Evolutionary conservation across 2,329 filamentous ascomycete species (phyloP).

Genomic region (Cladophialophora psammophila): DNA sequence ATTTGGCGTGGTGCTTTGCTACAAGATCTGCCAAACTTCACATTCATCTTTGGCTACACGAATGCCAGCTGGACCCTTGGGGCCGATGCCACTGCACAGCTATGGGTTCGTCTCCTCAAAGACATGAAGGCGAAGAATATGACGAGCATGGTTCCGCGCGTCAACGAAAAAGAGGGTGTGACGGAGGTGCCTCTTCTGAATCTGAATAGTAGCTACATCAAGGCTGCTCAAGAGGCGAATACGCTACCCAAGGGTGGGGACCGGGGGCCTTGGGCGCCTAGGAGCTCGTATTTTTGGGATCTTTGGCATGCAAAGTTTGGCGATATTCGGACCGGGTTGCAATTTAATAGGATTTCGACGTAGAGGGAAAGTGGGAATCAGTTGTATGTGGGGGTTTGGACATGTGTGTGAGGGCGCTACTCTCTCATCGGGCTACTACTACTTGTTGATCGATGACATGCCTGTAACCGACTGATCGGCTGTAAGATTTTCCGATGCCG

Average conservation of each 20-base stretch:
- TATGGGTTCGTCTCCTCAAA: slow-evolving; percentile 49
- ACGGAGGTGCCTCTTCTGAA: slow-evolving; percentile 44
- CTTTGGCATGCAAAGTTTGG: slow-evolving; percentile 50
- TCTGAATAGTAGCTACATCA: slow-evolving; percentile 52
- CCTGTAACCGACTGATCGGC: not conserved
- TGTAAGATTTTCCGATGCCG: slow-evolving; percentile 6
- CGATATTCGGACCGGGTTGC: slow-evolving; percentile 33
- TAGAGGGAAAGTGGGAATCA: slow-evolving; percentile 8
- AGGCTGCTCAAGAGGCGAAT: slow-evolving; percentile 42
- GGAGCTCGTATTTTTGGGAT: slow-evolving; percentile 50
- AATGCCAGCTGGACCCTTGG: slow-evolving; percentile 56
- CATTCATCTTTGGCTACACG: slow-evolving; percentile 53
- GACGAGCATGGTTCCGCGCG: slow-evolving; percentile 31
- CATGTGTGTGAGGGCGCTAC: not conserved
- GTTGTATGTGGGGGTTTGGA: not conserved
- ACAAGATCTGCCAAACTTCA: slow-evolving; percentile 54
- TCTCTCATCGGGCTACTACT: not conserved
- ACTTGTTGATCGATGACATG: no score
- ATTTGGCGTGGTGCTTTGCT: slow-evolving; percentile 55
- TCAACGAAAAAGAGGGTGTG: slow-evolving; percentile 27
- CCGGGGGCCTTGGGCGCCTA: slow-evolving; percentile 50
- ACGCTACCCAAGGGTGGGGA: slow-evolving; percentile 50
- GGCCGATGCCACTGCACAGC: slow-evolving; percentile 52
- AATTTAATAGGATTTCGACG: slow-evolving; percentile 35
- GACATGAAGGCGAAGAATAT: slow-evolving; percentile 31